Evolutionary conservation across 345 rosid species (phyloP).

Genomic region (Nasturtium officinale): DNA sequence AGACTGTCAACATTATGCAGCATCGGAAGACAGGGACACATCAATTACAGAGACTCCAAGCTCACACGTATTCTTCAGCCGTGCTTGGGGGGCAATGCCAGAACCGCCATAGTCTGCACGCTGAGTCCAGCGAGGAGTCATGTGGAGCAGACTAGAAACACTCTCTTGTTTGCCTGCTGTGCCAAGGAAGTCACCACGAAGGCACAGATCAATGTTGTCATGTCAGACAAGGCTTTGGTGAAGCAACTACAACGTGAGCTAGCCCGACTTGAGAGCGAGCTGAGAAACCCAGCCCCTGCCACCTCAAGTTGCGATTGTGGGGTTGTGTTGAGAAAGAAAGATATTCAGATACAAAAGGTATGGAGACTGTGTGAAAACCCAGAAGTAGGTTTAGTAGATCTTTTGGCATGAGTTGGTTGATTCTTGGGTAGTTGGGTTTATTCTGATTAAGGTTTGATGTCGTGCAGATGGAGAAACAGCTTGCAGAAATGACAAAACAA

Average conservation of each 20-base stretch:
- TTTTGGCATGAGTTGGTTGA: constrained; percentile 21
- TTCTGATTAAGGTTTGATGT: constrained; percentile 35
- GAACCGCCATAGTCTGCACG: constrained; percentile 95
- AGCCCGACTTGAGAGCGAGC: constrained; percentile 91
- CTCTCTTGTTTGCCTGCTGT: constrained; percentile 93
- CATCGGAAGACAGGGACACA: constrained; percentile 90
- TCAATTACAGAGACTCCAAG: constrained; percentile 96
- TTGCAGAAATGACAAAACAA: constrained; percentile 73
- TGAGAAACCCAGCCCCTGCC: constrained; percentile 68
- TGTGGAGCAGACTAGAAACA: constrained; percentile 97
- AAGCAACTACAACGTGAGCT: constrained; percentile 90
- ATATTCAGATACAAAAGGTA: constrained; percentile 93
- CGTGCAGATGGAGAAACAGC: constrained; percentile 85
- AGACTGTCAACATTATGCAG: constrained; percentile 51
- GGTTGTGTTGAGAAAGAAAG: constrained; percentile 75
- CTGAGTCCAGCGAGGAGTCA: constrained; percentile 96
- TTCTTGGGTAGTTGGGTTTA: constrained; percentile 17
- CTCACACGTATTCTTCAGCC: constrained; percentile 93
- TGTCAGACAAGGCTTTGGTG: constrained; percentile 98
- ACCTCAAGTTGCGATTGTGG: constrained; percentile 62
- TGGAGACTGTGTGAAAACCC: constrained; percentile 10
- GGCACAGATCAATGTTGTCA: constrained; percentile 95
- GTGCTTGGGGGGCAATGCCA: constrained; percentile 94
- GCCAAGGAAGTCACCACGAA: constrained; percentile 97
- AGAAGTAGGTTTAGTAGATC: constrained; percentile 19